These are phyloP conservation scores for Rhodotorula toruloides DNA, from an alignment of 768 basidiomycete species.

Conservation along the genomic window DNA sequence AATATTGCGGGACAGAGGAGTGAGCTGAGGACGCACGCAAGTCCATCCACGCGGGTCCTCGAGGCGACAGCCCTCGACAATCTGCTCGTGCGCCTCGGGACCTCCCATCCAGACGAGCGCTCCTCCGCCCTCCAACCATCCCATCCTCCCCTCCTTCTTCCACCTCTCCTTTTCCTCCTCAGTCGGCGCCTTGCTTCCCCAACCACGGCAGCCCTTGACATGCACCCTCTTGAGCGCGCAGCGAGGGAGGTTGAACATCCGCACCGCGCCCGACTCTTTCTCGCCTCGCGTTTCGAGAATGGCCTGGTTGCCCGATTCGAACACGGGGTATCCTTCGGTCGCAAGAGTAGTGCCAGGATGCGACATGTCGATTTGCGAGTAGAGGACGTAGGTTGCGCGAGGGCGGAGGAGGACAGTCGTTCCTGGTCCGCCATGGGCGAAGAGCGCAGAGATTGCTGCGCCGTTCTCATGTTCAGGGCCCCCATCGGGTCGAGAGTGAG, in stretches of 20 bases:
- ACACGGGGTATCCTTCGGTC: constrained; percentile 49
- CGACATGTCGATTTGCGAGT: constrained; percentile 47
- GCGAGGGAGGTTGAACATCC: constrained; percentile 19
- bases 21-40: constrained; percentile 12
- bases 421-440: constrained; percentile 45
- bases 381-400: constrained; percentile 42
- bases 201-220: constrained; percentile 35
- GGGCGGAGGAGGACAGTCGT: constrained; percentile 48
- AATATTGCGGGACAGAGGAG: background rate
- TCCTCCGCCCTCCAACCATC: constrained; percentile 43
- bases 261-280: constrained; percentile 42
- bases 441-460: constrained; percentile 27
- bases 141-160: constrained; percentile 40
- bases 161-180: constrained; percentile 30
- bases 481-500: background rate
- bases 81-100: constrained; percentile 25
- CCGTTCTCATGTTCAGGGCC: constrained; percentile 18
- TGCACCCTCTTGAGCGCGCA: constrained; percentile 31
- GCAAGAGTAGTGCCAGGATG: constrained; percentile 49
- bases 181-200: constrained; percentile 25
- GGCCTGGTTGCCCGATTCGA: constrained; percentile 46
- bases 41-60: constrained; percentile 43
- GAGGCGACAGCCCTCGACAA: constrained; percentile 40
- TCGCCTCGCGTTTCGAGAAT: constrained; percentile 44
- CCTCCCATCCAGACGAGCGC: constrained; percentile 46